Base-by-base conservation (phyloP, 176 grass and related monocot genomes). In the bread wheat (Triticum aestivum) region DNA sequence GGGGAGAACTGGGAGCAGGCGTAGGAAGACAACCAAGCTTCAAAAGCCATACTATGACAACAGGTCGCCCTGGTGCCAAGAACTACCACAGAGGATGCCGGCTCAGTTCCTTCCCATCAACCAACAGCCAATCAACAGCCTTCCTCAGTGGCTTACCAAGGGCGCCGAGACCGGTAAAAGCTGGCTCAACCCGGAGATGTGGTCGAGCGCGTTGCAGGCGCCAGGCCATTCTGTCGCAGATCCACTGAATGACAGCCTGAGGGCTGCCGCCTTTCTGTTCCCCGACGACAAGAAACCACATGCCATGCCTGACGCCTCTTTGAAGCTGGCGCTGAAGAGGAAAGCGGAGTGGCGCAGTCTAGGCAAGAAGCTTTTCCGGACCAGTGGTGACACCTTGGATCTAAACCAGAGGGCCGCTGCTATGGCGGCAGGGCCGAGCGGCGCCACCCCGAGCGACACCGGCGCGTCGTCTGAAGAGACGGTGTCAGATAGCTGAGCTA, bases 121-220 rank as follows among this genome's bases (percentile, higher is more conserved):
- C 89, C 82, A 81, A 39, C 82, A 81, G 34, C 29, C 58, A 37
- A 79, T 76, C 63, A 89, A 39, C 70, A 79, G 61, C 79, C 93
- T 95, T 77, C 93, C 93, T 8, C 88, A 92, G 87, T 95, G 93
- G 93, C 93, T 95, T 24, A 92, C 66, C 8, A 92, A 91, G 73
- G 90, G 78, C 51, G 62, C 64, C 0, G 54, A 79, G 27, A 89
- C 84, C 0, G 61, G 79, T 41, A 56, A 27, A 52, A 78, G 83
- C 63, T 80, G 51, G 75, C 38, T 79, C 13, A 75, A 75, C 61
- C 79, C 70, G 2, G 83, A 82, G 33, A 78, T 84, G 86, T 91
- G 89, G 82, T 52, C 82, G 1, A 81, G 70, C 89, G 63, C 62
- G 32, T 69, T 32, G 8, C 61, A 73, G 18, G 56, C 71, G 21